A percentile compares a stretch with the other conserved stretches of the same genome.
phyloP scores from a whole-genome alignment of 2,329 filamentous ascomycete genomes.

The Hypoxylon sp. region DNA sequence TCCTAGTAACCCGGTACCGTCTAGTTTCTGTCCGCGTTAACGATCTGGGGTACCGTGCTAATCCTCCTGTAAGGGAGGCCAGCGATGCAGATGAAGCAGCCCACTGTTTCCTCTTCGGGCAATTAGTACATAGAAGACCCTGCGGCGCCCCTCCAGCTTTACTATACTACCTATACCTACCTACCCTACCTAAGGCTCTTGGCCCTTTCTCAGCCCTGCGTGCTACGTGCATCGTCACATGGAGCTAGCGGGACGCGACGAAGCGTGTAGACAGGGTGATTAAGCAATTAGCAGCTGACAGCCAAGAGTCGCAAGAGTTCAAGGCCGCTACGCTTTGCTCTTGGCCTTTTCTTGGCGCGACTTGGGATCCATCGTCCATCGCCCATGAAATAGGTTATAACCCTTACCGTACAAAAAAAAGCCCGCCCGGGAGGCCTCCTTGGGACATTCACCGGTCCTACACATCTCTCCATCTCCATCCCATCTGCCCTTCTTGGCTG shows the following conservation, averaged over 20 bases:
- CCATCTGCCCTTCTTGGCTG: conserved; percentile 7
- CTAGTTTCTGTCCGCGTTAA: neutral
- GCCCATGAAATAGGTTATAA: too few relatives aligned
- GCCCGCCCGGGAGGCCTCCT: neutral
- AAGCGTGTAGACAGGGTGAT: neutral
- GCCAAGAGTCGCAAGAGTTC: conserved; percentile 1
- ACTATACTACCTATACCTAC: neutral
- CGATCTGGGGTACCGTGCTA: conserved; percentile 9
- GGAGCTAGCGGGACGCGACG: conserved; percentile 22
- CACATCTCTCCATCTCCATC: neutral
- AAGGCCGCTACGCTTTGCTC: conserved; percentile 3
- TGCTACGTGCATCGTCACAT: conserved; percentile 36
- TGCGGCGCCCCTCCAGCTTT: conserved; percentile 4
- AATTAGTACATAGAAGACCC: neutral
- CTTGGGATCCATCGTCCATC: neutral
- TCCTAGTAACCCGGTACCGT: neutral
- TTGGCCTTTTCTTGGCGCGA: conserved; percentile 25
- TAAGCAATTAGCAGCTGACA: conserved; percentile 15
- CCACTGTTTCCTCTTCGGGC: conserved; percentile 9
- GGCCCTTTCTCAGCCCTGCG: conserved; percentile 42
- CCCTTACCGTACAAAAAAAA: neutral
- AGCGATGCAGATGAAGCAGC: conserved; percentile 4
- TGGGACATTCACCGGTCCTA: conserved; percentile 3
- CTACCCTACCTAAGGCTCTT: conserved; percentile 35
- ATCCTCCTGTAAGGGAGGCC: conserved; percentile 18